These are phyloP conservation scores for Heterobasidion parviporum DNA, from an alignment of 1,284 basidiomycete species.

Conservation along the genomic window DNA sequence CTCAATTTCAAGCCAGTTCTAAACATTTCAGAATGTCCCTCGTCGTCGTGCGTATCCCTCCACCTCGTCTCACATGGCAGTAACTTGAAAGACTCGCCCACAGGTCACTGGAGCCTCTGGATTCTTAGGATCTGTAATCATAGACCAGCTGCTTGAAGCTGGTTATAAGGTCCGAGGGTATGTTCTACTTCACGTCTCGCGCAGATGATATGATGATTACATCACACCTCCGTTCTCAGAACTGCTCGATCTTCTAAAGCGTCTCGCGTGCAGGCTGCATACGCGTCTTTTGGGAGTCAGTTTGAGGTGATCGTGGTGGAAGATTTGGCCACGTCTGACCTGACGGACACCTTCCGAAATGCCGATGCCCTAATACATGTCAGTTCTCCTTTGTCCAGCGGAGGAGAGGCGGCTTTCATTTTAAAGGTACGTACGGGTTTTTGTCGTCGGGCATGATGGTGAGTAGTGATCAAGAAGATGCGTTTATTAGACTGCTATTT, in stretches of 20 bases:
- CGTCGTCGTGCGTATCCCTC: neutral
- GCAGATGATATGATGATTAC: neutral
- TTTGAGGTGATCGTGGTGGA: neutral
- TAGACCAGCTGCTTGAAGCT: neutral
- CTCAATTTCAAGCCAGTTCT: too few species aligned
- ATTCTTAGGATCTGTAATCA: neutral
- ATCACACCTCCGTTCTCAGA: neutral
- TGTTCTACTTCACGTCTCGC: neutral
- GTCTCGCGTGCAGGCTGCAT: neutral
- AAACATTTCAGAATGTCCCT: neutral
- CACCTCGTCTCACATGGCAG: neutral
- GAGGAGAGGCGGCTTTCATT: neutral
- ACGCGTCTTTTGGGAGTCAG: neutral
- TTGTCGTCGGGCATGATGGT: neutral
- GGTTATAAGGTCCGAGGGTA: constrained; percentile 2
- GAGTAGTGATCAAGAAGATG: neutral
- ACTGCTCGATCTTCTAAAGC: neutral
- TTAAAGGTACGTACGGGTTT: neutral
- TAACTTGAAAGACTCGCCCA: neutral
- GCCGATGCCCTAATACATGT: neutral
- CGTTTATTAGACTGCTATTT: neutral
- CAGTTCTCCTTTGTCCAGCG: neutral
- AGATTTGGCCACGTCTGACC: neutral
- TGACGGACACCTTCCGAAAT: neutral
- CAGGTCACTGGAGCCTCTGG: constrained; percentile 4